Base-by-base conservation (phyloP, 2,329 filamentous ascomycete species). In the Arthrobotrys iridis region DNA sequence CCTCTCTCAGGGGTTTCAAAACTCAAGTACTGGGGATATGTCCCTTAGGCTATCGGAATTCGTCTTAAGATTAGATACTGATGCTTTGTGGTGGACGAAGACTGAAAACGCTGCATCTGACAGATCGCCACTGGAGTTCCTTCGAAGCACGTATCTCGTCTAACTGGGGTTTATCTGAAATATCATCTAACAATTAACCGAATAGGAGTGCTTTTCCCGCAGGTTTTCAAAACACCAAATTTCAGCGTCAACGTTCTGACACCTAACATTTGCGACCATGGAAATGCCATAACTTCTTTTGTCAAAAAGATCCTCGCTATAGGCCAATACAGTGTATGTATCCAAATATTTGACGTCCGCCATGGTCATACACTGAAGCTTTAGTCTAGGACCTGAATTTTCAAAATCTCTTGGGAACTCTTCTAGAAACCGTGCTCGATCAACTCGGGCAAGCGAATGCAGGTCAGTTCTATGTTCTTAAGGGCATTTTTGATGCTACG, bases 1-100 rank as follows among this genome's bases (percentile, higher is more conserved):
- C 15, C 74, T 78, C 28, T 59, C 75, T 6, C 77, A 79, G 8
- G 78, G 77, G 4, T 73, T 79, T 24, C 58, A 60, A 20, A 75
- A 72, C 33, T 77, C 76, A n/a, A 79, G 76, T 26, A 74, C 63
- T 18, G 58, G 71, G 10, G 71, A 75, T 30, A 75, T 75, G 71
- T 45, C 63, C 10, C 26, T 75, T 7, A 45, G 71, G 15, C n/a
- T 75, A 37, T 75, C 71, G 0, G 71, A 75, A n/a, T 59, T 75
- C 24, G 58, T 75, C 28, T 13, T 75, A 6, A 26, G 40, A 40
- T 28, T 75, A 20, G 48, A 75, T 43, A 59, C n/a, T 1, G 8
- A 37, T 33, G 46, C 63, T 8, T n/a, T 75, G 6, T 75, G 71
- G 71, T 75, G 71, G 71, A 58, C 48, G 10, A 63, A 63, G 22